Evolutionary conservation across 1,139 yeast genomes (phyloP).

Genomic region (Scheffersomyces stambukii): DNA sequence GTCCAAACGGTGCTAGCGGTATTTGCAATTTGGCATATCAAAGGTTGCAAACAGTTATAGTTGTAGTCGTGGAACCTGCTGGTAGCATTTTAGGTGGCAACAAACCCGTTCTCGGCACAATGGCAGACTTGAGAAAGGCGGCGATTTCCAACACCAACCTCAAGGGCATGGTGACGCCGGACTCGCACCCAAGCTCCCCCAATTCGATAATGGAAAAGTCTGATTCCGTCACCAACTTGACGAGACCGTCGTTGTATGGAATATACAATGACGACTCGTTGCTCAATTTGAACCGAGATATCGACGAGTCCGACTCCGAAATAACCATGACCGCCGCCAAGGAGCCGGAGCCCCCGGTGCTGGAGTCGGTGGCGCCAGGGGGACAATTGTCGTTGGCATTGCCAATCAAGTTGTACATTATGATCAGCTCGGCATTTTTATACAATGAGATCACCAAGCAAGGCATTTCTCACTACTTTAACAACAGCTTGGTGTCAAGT

Average conservation of each 20-base stretch:
- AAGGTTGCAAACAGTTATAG: too few species aligned
- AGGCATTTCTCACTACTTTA: slow-evolving; percentile 45
- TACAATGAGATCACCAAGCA: slow-evolving; percentile 50
- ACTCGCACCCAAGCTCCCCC: slow-evolving; percentile 8
- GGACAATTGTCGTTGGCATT: slow-evolving; percentile 9
- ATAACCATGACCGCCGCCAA: slow-evolving; percentile 5
- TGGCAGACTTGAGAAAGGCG: slow-evolving; percentile 19
- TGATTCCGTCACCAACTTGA: slow-evolving; percentile 43
- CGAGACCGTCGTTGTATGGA: slow-evolving; percentile 47
- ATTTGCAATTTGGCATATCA: too few species aligned
- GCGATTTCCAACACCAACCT: slow-evolving; percentile 17
- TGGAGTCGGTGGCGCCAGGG: slow-evolving; percentile 1
- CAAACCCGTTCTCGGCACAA: slow-evolving; percentile 4
- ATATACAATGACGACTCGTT: slow-evolving; percentile 42
- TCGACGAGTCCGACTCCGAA: slow-evolving; percentile 9
- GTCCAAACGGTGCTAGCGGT: too few species aligned
- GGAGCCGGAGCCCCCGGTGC: slow-evolving; percentile 1
- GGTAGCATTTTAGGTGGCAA: neutral
- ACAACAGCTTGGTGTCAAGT: slow-evolving; percentile 28
- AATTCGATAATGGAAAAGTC: slow-evolving; percentile 29
- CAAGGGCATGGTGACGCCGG: slow-evolving; percentile 6
- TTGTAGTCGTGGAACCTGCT: too few species aligned
- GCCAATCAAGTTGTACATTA: slow-evolving; percentile 23
- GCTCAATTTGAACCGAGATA: slow-evolving; percentile 29
- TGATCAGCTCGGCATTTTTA: slow-evolving; percentile 42